These are phyloP conservation scores for Boletus vermiculosoides DNA, from an alignment of 768 basidiomycete genomes.

Conservation along the genomic window DNA sequence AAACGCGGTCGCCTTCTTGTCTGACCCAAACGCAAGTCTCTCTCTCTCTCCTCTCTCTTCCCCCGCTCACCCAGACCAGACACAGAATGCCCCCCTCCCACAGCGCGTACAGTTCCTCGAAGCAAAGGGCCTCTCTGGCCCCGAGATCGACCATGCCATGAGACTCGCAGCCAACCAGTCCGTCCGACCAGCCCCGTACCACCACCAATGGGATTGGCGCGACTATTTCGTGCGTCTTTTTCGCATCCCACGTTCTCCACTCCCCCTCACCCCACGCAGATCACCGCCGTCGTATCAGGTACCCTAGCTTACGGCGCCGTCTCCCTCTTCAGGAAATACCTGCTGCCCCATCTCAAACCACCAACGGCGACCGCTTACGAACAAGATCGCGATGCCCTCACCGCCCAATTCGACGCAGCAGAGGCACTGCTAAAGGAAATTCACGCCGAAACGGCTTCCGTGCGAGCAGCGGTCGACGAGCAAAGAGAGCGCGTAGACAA, in stretches of 20 bases:
- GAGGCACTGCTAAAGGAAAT: constrained; percentile 80
- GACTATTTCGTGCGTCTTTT: constrained; percentile 88
- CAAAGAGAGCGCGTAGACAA: constrained; percentile 72
- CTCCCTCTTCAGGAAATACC: constrained; percentile 85
- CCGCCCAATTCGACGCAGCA: constrained; percentile 87
- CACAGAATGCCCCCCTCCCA: constrained; percentile 72
- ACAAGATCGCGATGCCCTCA: constrained; percentile 78
- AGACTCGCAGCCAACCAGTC: constrained; percentile 49
- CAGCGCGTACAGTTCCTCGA: constrained; percentile 94
- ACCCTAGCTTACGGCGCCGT: constrained; percentile 77
- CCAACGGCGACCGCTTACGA: constrained; percentile 88
- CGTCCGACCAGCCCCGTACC: constrained; percentile 37
- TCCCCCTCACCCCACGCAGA: constrained; percentile 48
- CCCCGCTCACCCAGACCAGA: constrained; percentile 41
- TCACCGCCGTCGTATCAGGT: constrained; percentile 90
- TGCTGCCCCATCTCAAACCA: constrained; percentile 87
- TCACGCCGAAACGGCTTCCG: constrained; percentile 69
- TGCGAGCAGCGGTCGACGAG: constrained; percentile 70
- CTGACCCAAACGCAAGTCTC: constrained; percentile 70
- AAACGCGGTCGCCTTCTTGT: constrained; percentile 81
- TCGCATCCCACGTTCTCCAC: neutral
- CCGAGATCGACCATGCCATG: constrained; percentile 86
- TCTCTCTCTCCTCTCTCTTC: neutral
- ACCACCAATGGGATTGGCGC: constrained; percentile 79
- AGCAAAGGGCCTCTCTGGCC: constrained; percentile 80